Conservation (phyloP, 78 protist genomes). For the Creolimax fragrantissima region DNA sequence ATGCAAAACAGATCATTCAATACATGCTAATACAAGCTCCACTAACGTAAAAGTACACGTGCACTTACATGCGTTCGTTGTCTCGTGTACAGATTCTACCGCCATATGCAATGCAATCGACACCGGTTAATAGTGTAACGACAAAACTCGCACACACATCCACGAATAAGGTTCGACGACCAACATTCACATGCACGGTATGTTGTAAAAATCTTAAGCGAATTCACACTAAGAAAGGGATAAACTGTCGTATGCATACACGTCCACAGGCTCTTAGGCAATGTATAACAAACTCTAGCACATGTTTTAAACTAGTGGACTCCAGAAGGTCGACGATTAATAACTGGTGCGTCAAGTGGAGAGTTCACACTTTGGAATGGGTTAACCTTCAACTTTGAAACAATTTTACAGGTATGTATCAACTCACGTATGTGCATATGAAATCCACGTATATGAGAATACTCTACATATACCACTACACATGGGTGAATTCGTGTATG, state of each 20-base stretch:
- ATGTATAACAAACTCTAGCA: too few species aligned
- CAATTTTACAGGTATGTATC: conserved; percentile 54
- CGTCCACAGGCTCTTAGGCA: too few species aligned
- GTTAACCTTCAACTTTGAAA: conserved; percentile 80
- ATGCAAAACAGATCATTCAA: too few species aligned
- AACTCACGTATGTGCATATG: neutral
- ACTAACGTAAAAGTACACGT: too few species aligned
- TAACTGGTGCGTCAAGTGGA: conserved; percentile 71
- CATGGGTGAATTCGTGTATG: too few species aligned
- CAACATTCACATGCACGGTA: conserved; percentile 52
- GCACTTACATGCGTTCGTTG: too few species aligned
- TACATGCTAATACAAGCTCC: too few species aligned
- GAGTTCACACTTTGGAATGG: conserved; percentile 89
- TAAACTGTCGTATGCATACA: too few species aligned
- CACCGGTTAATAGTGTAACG: conserved; percentile 44
- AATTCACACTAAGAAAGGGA: too few species aligned
- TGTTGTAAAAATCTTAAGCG: too few species aligned
- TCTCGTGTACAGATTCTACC: conserved; percentile 54
- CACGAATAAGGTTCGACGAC: conserved; percentile 56
- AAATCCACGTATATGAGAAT: neutral
- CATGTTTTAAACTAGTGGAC: too few species aligned
- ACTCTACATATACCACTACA: neutral
- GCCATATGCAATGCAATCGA: conserved; percentile 38
- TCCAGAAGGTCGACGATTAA: conserved; percentile 73
- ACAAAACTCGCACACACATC: conserved; percentile 60